Evolutionary conservation across 1,139 yeast species (phyloP).

Genomic region (Kodamaea anthophila): DNA sequence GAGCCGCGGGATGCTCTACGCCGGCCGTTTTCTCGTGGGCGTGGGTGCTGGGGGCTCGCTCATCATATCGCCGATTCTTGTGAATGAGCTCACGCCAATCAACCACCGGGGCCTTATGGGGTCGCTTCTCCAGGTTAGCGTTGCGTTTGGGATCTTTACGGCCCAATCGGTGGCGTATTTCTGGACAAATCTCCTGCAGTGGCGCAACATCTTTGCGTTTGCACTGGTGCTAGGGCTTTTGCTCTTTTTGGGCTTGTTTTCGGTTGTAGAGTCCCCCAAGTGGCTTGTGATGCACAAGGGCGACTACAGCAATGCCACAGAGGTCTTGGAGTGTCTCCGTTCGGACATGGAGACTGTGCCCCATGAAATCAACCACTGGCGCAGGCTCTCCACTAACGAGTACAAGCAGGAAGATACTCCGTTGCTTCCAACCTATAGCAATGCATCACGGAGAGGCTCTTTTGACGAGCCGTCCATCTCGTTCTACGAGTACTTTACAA

Average conservation of each 20-base stretch:
- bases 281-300: conserved; percentile 31
- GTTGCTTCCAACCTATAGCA: conserved; percentile 5
- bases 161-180: conserved; percentile 29
- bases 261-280: conserved; percentile 35
- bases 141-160: conserved; percentile 28
- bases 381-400: conserved; percentile 18
- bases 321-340: conserved; percentile 23
- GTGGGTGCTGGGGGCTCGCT: conserved; percentile 35
- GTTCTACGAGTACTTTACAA: conserved; percentile 19
- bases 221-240: conserved; percentile 21
- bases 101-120: conserved; percentile 37
- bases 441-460: conserved; percentile 19
- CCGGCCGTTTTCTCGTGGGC: conserved; percentile 30
- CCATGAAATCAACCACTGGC: conserved; percentile 36
- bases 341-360: conserved; percentile 25
- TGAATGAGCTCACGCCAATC: conserved; percentile 33
- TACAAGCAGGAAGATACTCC: conserved; percentile 6
- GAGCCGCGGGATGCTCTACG: conserved; percentile 13
- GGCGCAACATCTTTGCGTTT: conserved; percentile 28
- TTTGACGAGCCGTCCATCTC: conserved; percentile 25
- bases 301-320: conserved; percentile 23
- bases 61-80: conserved; percentile 33
- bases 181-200: conserved; percentile 30
- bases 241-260: conserved; percentile 27
- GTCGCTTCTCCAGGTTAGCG: conserved; percentile 30